Evolutionary conservation across 1,284 basidiomycete species (phyloP).

Genomic region (Cutaneotrichosporon sp.): DNA sequence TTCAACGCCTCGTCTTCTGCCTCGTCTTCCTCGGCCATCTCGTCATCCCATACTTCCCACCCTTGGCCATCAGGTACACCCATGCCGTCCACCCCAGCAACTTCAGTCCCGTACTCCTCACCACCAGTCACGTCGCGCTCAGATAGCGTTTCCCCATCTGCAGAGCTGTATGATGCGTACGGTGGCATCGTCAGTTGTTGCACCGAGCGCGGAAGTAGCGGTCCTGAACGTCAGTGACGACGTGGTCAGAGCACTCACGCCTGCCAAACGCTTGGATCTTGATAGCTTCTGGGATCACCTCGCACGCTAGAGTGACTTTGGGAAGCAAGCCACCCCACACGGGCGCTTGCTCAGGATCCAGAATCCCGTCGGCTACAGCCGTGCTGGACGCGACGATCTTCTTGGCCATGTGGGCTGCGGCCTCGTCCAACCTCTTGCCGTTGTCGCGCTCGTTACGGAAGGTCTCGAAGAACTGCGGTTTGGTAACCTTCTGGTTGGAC

Average conservation of each 20-base stretch:
- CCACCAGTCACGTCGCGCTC: constrained; percentile 9
- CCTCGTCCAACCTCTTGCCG: constrained; percentile 42
- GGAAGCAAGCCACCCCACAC: constrained; percentile 41
- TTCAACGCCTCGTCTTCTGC: constrained; percentile 13
- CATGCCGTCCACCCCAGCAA: constrained; percentile 23
- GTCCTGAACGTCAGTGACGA: constrained; percentile 24
- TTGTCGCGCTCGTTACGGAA: constrained; percentile 47
- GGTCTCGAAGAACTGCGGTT: constrained; percentile 56
- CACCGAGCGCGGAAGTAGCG: constrained; percentile 37
- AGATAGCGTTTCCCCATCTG: constrained; percentile 6
- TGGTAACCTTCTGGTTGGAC: constrained; percentile 66
- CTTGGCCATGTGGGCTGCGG: constrained; percentile 38
- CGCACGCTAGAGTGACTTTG: constrained; percentile 37
- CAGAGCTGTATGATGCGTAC: constrained; percentile 8
- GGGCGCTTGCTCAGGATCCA: constrained; percentile 20
- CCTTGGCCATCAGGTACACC: constrained; percentile 20
- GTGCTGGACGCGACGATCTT: constrained; percentile 23
- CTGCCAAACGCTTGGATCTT: constrained; percentile 40
- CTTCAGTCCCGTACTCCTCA: constrained; percentile 12
- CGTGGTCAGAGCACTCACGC: not conserved
- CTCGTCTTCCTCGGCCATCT: not conserved
- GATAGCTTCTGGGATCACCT: constrained; percentile 50
- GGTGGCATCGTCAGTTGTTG: constrained; percentile 34
- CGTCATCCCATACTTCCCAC: constrained; percentile 18
- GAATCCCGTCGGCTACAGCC: constrained; percentile 22